phyloP scores from a whole-genome alignment of 805 yeast genomes.

The Huiozyma sinensis region DNA sequence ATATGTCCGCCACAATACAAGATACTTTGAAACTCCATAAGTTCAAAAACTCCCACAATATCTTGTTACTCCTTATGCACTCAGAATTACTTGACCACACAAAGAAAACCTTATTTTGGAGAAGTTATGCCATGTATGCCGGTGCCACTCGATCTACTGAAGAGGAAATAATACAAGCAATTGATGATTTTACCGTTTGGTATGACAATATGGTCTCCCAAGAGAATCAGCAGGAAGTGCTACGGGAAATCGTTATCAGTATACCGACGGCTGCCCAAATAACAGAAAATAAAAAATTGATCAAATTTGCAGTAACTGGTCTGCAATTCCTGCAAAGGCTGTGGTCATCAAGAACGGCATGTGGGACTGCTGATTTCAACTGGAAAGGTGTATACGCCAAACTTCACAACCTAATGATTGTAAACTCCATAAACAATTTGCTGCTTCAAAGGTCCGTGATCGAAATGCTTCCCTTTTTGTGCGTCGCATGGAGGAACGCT shows the following conservation, averaged over 20 bases:
- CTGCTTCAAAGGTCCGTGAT: conserved; percentile 12
- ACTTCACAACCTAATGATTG: conserved; percentile 4
- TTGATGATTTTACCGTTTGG: conserved; percentile 30
- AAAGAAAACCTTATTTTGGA: conserved; percentile 36
- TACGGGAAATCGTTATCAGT: conserved; percentile 3
- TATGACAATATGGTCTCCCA: conserved; percentile 10
- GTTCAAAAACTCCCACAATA: background rate
- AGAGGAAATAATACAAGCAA: conserved; percentile 33
- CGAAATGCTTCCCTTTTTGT: conserved; percentile 35
- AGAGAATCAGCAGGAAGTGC: conserved; percentile 3
- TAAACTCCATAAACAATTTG: conserved; percentile 1
- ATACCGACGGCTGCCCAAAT: conserved; percentile 5
- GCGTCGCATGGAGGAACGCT: conserved; percentile 5
- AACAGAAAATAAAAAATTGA: conserved; percentile 24
- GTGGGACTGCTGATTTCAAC: conserved; percentile 2
- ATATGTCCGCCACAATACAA: background rate
- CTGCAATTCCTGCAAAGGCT: conserved; percentile 6
- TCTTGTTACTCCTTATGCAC: background rate
- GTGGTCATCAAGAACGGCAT: conserved; percentile 5
- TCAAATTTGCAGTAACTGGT: conserved; percentile 16
- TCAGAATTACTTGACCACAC: background rate
- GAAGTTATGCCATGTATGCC: conserved; percentile 41
- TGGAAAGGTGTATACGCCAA: conserved; percentile 7
- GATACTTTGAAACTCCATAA: background rate
- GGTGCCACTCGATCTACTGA: conserved; percentile 50